Conservation (phyloP, 2,329 filamentous ascomycete genomes). For the Annulohypoxylon truncatum region DNA sequence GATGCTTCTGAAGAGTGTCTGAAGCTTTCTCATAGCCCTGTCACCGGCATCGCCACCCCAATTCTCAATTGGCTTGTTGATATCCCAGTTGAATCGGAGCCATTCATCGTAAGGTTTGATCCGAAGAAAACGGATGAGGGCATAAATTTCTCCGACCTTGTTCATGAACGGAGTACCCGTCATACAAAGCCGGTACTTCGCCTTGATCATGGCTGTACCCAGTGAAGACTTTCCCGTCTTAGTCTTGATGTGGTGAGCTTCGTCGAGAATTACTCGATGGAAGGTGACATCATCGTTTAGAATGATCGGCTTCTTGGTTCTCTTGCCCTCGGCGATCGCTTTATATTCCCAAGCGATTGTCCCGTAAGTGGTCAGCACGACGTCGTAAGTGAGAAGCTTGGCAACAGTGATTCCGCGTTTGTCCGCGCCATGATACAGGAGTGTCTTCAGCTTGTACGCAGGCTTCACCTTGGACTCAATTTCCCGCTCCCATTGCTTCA, state of each 20-base stretch:
- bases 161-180: slow-evolving; percentile 95
- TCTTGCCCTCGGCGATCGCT: slow-evolving; percentile 47
- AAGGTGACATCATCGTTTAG: slow-evolving; percentile 61
- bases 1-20: slow-evolving; percentile 81
- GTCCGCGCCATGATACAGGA: slow-evolving; percentile 44
- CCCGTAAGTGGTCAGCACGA: slow-evolving; percentile 84
- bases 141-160: slow-evolving; percentile 80
- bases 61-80: slow-evolving; percentile 57
- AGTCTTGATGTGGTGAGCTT: slow-evolving; percentile 88
- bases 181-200: slow-evolving; percentile 78
- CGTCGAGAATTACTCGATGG: slow-evolving; percentile 82
- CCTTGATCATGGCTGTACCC: slow-evolving; percentile 68
- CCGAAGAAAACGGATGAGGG: slow-evolving; percentile 80
- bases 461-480: slow-evolving; percentile 47
- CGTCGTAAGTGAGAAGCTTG: slow-evolving; percentile 72
- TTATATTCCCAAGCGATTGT: slow-evolving; percentile 77
- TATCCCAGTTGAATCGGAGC: slow-evolving; percentile 69
- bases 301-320: slow-evolving; percentile 51
- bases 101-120: slow-evolving; percentile 80
- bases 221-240: slow-evolving; percentile 70
- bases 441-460: slow-evolving; percentile 42
- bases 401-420: slow-evolving; percentile 40
- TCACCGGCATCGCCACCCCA: slow-evolving; percentile 52
- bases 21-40: slow-evolving; percentile 74
- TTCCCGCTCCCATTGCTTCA: slow-evolving; percentile 48